phyloP scores from a whole-genome alignment of 2,329 filamentous ascomycete species.

The Aurifilum marmelostoma region DNA sequence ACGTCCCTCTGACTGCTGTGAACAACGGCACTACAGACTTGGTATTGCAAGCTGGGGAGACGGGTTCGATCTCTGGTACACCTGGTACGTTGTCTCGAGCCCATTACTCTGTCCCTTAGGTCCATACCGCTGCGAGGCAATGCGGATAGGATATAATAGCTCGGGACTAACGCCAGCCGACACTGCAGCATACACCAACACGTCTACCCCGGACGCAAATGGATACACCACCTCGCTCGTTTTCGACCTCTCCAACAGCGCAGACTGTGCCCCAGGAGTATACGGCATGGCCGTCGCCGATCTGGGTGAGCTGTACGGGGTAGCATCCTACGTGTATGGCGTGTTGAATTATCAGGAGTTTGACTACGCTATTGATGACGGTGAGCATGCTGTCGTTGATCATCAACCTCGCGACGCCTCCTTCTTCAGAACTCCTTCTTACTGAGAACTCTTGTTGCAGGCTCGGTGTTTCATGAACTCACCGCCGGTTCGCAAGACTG shows the following conservation, averaged over 20 bases:
- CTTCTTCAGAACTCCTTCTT: background rate
- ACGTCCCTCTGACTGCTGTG: slow-evolving; percentile 13
- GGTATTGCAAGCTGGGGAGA: background rate
- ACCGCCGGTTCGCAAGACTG: slow-evolving; percentile 20
- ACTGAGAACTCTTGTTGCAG: background rate
- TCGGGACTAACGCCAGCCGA: background rate
- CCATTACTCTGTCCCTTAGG: background rate
- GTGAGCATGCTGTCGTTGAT: background rate
- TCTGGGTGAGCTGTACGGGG: slow-evolving; percentile 16
- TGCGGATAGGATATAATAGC: too few species aligned
- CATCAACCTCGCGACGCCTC: too few species aligned
- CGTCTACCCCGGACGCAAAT: background rate
- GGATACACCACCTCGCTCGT: slow-evolving; percentile 13
- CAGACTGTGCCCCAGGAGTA: background rate
- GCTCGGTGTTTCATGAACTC: slow-evolving; percentile 8
- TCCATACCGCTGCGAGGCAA: background rate
- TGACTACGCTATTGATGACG: slow-evolving; percentile 9
- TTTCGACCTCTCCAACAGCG: slow-evolving; percentile 18
- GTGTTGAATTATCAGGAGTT: slow-evolving; percentile 18
- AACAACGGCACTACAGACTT: slow-evolving; percentile 11
- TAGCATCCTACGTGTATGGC: background rate
- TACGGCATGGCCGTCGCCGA: slow-evolving; percentile 17
- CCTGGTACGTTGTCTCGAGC: slow-evolving; percentile 5
- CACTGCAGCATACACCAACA: slow-evolving; percentile 22
- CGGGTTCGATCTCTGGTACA: background rate